Evolutionary conservation across 2,329 filamentous ascomycete species (phyloP), one percentile per base, ranked within the genome.

Genomic region (Epicoccum sorghinum): DNA sequence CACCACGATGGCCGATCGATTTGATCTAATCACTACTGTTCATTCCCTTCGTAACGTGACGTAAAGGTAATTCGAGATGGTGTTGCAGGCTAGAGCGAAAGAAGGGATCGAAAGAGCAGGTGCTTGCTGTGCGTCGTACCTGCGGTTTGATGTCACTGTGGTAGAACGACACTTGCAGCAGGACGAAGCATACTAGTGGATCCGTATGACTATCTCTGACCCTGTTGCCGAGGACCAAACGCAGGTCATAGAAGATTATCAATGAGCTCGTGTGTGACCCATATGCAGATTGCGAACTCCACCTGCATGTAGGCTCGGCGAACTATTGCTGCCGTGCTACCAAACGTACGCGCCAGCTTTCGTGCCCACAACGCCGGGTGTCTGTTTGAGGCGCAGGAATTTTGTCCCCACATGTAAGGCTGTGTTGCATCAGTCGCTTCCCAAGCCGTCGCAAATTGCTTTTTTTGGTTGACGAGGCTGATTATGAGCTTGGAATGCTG

Each of bases 211-310:
- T 12, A 27, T 12, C 23, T 7, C 22, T 25, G 32, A 29, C 32
- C 36, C 10, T 42, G 32, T 42, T 37, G n/a, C 46, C 41, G 30
- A 41, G 40, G 45, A 23, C 27, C 23, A 29, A 29, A 29, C 24
- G 38, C 23, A 39, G 32, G 27, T 29, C 13, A 35, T n/a, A 24
- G 40, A 45, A 36, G 2, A 8, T 12, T 49, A 32, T 24, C 22
- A 36, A 49, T 36, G 32, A 55, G 46, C 40, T 18, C 32, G 46
- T 18, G 29, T 49, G 52, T 27, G 40, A 55, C 41, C 27, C 27
- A n/a, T 25, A 49, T 50, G 46, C 52, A 50, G 29, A 36, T 37
- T 55, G 24, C 41, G 10, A 41, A 49, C 46, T 49, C 22, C 13
- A 32, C 36, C 30, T 30, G 46, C 52, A 30, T 49, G 40, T 35